Base-by-base conservation (phyloP, 192 early-diverging fungal genomes). In the Umbelopsis vinacea region DNA sequence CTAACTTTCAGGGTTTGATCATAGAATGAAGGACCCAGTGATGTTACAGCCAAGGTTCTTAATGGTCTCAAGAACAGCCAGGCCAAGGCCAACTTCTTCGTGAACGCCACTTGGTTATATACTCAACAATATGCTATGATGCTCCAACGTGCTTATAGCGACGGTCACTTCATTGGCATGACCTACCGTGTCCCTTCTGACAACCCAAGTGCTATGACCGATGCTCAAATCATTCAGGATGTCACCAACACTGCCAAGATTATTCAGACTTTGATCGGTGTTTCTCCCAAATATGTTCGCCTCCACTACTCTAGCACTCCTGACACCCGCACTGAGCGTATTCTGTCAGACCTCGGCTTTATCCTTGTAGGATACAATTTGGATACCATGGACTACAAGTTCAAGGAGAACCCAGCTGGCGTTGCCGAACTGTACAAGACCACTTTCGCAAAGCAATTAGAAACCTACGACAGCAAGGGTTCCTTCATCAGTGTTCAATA, bases 91-190 rank as follows among this genome's bases (percentile, higher is more conserved):
- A 81, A 76, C 37, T 85, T 85, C 78, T 83, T 85, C 67, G 78
- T 79, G 0, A 85, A 85, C 63, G 81, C 84, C 0, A 83, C 84
- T 15, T 85, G 84, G 83, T 77, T 85, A 23, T 82, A 85, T 46
- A 83, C 82, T 35, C 82, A 83, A 69, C 84, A 85, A 50, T 85
- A 85, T 52, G 84, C 84, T 4, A 80, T 80, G 33, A 79, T 85
- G 38, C 73, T 82, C 26, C 84, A 82, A 24, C 84, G 84, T 52
- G 82, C 84, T 57, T 85, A 85, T 72, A 85, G 69, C 50, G 81
- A 85, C 33, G 84, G 84, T n/a, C 84, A 85, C 54, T 75, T 83
- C 46, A 85, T 85, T 71, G 84, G 84, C 17, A 85, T 85, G 84
- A 85, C 81, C 50, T 85, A 85, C 67, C 84, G 84, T 46, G 54